Percentiles rank a stretch among this genome's conserved stretches.
phyloP scores from a whole-genome alignment of 1,284 basidiomycete genomes.

The Kwoniella shivajii region DNA sequence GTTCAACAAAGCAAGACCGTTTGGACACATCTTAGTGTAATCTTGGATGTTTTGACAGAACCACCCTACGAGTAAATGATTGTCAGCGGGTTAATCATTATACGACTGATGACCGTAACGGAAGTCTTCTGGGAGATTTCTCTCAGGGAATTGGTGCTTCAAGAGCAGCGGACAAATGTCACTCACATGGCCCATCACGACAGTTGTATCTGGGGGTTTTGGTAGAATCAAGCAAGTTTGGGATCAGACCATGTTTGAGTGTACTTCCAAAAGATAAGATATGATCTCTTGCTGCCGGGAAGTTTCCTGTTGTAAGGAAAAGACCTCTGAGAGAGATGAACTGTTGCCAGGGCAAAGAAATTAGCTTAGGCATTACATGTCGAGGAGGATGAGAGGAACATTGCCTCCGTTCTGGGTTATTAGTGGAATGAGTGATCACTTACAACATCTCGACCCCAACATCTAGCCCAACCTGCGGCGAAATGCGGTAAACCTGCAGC shows the following conservation, averaged over 20 bases:
- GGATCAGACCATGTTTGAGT: conserved; percentile 78
- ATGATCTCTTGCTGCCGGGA: conserved; percentile 77
- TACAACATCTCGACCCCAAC: conserved; percentile 90
- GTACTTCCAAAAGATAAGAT: conserved; percentile 87
- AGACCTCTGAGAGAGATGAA: conserved; percentile 90
- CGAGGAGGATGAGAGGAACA: no score
- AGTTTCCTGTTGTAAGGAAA: conserved; percentile 90
- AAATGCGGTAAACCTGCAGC: conserved; percentile 96
- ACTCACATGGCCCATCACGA: conserved; percentile 36
- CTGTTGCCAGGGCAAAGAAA: conserved; percentile 6
- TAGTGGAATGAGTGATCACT: conserved; percentile 9
- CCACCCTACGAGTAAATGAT: conserved; percentile 77
- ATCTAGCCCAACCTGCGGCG: conserved; percentile 83
- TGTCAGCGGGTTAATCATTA: background rate
- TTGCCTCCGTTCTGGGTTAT: no score
- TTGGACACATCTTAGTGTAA: conserved; percentile 80
- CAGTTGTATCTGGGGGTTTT: conserved; percentile 72
- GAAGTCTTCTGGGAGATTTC: background rate
- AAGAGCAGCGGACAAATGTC: background rate
- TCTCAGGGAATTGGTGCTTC: background rate
- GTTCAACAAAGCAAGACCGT: conserved; percentile 76
- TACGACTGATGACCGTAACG: no score
- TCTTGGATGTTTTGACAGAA: conserved; percentile 98
- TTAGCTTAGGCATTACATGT: no score
- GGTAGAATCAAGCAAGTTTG: conserved; percentile 86